Evolutionary conservation across 305 asterid genomes (phyloP).

Genomic region (Nicotiana rustica): DNA sequence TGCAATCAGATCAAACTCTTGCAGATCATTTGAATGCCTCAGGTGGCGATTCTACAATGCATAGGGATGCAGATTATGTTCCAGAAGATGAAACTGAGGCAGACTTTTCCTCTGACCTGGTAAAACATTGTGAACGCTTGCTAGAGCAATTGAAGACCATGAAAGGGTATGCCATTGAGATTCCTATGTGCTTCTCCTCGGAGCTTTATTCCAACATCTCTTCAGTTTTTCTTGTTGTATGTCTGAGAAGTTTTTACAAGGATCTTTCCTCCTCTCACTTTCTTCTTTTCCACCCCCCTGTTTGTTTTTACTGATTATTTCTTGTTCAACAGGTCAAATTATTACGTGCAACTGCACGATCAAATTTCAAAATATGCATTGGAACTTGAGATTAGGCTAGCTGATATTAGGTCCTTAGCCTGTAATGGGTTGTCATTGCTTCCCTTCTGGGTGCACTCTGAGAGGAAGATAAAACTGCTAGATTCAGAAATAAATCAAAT

Average conservation of each 20-base stretch:
- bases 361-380: slow-evolving; percentile 51
- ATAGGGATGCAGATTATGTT: slow-evolving; percentile 39
- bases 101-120: slow-evolving; percentile 56
- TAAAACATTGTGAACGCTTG: slow-evolving; percentile 62
- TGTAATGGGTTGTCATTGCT: slow-evolving; percentile 68
- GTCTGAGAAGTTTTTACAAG: not conserved
- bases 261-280: slow-evolving; percentile 20
- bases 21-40: slow-evolving; percentile 24
- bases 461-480: slow-evolving; percentile 64
- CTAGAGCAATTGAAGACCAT: slow-evolving; percentile 66
- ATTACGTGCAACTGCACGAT: slow-evolving; percentile 50
- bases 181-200: slow-evolving; percentile 27
- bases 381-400: slow-evolving; percentile 81
- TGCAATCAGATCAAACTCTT: slow-evolving; percentile 37
- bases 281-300: slow-evolving; percentile 16
- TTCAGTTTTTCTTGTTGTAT: slow-evolving; percentile 3
- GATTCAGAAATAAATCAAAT: slow-evolving; percentile 57
- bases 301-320: slow-evolving; percentile 38
- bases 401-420: slow-evolving; percentile 79
- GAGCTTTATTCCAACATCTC: slow-evolving; percentile 2
- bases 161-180: slow-evolving; percentile 57
- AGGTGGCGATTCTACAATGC: slow-evolving; percentile 30
- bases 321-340: slow-evolving; percentile 53
- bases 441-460: slow-evolving; percentile 88
- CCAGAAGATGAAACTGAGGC: slow-evolving; percentile 46